Base-by-base conservation (phyloP, 2,329 filamentous ascomycete species). In the Fusarium sp. region DNA sequence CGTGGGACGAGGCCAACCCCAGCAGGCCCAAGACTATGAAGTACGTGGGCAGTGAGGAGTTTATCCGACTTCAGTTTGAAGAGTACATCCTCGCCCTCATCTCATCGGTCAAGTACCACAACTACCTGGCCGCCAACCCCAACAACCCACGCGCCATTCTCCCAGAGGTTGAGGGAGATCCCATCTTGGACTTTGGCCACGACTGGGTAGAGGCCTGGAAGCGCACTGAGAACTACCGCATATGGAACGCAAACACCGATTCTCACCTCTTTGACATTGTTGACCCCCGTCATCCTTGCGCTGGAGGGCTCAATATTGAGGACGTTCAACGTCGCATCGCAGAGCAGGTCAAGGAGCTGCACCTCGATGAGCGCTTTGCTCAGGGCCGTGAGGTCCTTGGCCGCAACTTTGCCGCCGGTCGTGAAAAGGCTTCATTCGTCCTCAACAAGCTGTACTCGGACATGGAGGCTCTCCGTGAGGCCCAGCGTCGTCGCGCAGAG, bases 11-110 rank as follows among this genome's bases (percentile, higher is more conserved):
- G 47, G 87, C 91, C 6, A 96, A 98, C 79, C 97, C 97, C 0
- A 91, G 91, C 71, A 89, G 94, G 57, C 97, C 97, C n/a, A 98
- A 95, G 79, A 97, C 95, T 3, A 92, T 98, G 87, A 95, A 95
- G 33, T 99, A 98, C 79, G 92, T 95, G 40, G 97, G 97, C 33
- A 98, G 95, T 72, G 97, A 99, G 84, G 97, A 98, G 81, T 98
- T 98, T 79, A 99, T 99, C 77, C 91, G 97, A 33, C 90, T 98
- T 45, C 96, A 98, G 79, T 99, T 99, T 73, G 97, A 99, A 83
- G 95, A 98, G 79, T 99, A 99, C 80, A 89, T 99, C 7, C 89
- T 98, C 27, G 94, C 95, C 0, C 88, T 99, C 71, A 90, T 98
- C 50, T 94, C 95, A 0, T 91, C 94, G 0, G 93, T 95, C 76